Percentiles rank a stretch among this genome's conserved stretches.
These are phyloP conservation scores for Cornus kousa DNA, from an alignment of 148 eudicot genomes.

Conservation along the genomic window DNA sequence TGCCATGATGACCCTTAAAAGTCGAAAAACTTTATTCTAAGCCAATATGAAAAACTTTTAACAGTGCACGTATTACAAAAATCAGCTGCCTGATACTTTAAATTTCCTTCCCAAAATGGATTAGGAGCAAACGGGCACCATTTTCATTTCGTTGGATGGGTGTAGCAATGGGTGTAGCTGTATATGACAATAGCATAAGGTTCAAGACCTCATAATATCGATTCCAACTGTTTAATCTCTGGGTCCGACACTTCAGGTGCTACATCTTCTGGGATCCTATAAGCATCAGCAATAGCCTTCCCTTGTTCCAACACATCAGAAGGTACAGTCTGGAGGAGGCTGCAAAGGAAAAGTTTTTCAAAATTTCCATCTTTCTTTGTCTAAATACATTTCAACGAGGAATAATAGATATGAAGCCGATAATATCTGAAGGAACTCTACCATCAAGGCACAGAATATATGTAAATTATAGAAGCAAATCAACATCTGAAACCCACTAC, in stretches of 20 bases:
- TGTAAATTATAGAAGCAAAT: neutral
- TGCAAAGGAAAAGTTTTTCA: constrained; percentile 20
- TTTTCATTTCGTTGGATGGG: no score
- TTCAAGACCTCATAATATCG: constrained; percentile 50
- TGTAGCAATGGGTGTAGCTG: no score
- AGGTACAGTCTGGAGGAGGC: constrained; percentile 86
- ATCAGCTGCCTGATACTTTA: no score
- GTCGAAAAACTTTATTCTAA: no score
- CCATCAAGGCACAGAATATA: neutral
- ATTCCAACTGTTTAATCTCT: constrained; percentile 74
- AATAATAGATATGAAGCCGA: no score
- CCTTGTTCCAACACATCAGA: constrained; percentile 74
- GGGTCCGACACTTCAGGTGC: constrained; percentile 56
- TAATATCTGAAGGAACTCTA: neutral
- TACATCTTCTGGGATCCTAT: constrained; percentile 47
- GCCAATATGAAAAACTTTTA: no score
- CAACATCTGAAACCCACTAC: constrained; percentile 24
- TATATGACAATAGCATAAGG: neutral
- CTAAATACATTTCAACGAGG: neutral
- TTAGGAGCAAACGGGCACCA: no score
- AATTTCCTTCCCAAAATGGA: no score
- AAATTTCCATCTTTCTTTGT: neutral
- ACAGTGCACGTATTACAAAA: no score
- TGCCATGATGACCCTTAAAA: no score
- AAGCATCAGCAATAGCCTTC: constrained; percentile 85